Evolutionary conservation across 345 rosid genomes (phyloP), one percentile per base, ranked within the genome.

Genomic region (Syzygium aqueum): DNA sequence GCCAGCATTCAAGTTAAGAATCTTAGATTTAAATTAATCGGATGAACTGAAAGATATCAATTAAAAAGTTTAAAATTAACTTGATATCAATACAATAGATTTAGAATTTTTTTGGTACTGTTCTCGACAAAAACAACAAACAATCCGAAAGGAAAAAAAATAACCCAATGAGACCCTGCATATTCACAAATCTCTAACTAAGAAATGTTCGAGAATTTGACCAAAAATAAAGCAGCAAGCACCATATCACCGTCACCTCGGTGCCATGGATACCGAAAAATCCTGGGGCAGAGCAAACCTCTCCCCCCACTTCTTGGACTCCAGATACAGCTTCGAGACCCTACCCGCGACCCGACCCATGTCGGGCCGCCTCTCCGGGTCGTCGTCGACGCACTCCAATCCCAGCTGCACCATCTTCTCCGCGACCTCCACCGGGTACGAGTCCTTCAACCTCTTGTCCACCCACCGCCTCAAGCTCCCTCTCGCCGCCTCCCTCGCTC

Each of bases 381-480:
- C 92, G 87, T 90, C 94, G 88, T 82, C 89, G 85, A 91, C 92
- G 82, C 95, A 94, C 78, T 92, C 94, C 86, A 93, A 8, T 73
- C 92, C 95, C 84, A 94, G n/a, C 83, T 84, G 52, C 73, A 89
- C 90, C 92, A 93, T 89, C 90, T 89, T 92, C 90, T 90, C 92
- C 8, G 90, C 94, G 65, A 92, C 97, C 19, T 92, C 95, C 88
- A 93, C 90, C 23, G 94, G 95, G 67, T 85, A 95, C 40, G 97
- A 94, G 78, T 95, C 96, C 86, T 86, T 92, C 87, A 94, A 33
- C 88, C 93, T 92, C 92, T 89, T 86, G 85, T 95, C 96, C 59
- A 92, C 88, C 97, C 94, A 94, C 67, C 67, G 84, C 91, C 94
- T 94, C 89, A 92, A 88, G 57, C 87, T 91, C 11, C 85, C 90